Conservation (phyloP, 768 basidiomycete genomes). For the Zangia roseola region DNA sequence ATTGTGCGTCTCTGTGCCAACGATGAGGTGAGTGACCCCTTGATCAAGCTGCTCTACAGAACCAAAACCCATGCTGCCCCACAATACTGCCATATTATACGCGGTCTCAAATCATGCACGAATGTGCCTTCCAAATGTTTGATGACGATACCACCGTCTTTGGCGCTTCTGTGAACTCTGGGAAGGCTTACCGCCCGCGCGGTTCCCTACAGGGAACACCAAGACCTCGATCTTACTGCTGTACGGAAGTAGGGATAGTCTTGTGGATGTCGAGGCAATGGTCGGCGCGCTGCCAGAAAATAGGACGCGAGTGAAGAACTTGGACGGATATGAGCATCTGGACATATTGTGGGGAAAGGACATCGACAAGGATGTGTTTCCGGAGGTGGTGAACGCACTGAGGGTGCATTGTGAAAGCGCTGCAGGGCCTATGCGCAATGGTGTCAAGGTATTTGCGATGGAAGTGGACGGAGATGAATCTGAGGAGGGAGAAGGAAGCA, state of each 20-base stretch:
- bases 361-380: no score
- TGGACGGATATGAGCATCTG: constrained; percentile 74
- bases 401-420: constrained; percentile 37
- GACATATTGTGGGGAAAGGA: no score
- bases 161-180: constrained; percentile 14
- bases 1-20: no score
- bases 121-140: constrained; percentile 78
- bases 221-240: no score
- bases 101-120: constrained; percentile 92
- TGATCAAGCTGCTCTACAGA: no score
- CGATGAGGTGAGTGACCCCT: no score
- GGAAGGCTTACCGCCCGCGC: no score
- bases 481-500: neutral
- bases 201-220: no score
- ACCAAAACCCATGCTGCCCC: no score
- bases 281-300: constrained; percentile 63
- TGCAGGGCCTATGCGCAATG: constrained; percentile 6
- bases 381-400: no score
- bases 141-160: constrained; percentile 59
- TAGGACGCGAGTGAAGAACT: constrained; percentile 43
- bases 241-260: no score
- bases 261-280: constrained; percentile 80
- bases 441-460: constrained; percentile 21
- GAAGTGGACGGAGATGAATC: constrained; percentile 1
- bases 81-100: constrained; percentile 74